These are phyloP conservation scores for Fulvia fulva DNA, from an alignment of 2,329 filamentous ascomycete species.

Conservation along the genomic window DNA sequence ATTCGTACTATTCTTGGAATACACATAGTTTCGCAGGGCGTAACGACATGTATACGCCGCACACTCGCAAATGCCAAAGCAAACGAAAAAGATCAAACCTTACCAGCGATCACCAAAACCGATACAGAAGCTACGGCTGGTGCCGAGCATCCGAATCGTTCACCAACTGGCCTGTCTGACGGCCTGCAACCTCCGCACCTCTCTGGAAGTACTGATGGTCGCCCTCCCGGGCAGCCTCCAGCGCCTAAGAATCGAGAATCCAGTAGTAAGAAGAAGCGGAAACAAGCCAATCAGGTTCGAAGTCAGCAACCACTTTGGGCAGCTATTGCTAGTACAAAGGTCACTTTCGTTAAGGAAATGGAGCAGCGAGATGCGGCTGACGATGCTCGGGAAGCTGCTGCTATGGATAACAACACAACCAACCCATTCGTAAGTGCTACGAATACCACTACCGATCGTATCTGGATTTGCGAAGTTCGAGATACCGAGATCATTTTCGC, in stretches of 20 bases:
- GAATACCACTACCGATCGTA: conserved; percentile 55
- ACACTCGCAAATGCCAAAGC: conserved; percentile 35
- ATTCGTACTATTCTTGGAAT: conserved; percentile 34
- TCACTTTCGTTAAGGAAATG: conserved; percentile 82
- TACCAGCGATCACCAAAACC: conserved; percentile 28
- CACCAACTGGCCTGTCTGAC: conserved; percentile 19
- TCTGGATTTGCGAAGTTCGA: conserved; percentile 78
- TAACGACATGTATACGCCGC: conserved; percentile 34
- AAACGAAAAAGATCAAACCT: conserved; percentile 30
- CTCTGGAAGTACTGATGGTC: conserved; percentile 42
- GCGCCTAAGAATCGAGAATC: conserved; percentile 56
- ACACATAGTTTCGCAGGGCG: conserved; percentile 36
- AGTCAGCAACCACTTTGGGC: conserved; percentile 92
- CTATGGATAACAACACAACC: conserved; percentile 62
- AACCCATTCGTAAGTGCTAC: conserved; percentile 66
- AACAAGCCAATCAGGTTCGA: conserved; percentile 85
- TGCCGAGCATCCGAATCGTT: conserved; percentile 20
- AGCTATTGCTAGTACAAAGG: conserved; percentile 90
- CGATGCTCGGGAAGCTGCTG: conserved; percentile 69
- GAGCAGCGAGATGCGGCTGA: conserved; percentile 70
- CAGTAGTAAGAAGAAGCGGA: conserved; percentile 74
- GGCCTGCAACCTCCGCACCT: conserved; percentile 23
- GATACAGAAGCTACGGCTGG: conserved; percentile 31
- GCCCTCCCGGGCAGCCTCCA: conserved; percentile 50
- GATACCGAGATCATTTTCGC: conserved; percentile 71